Percentiles rank a stretch among this genome's conserved stretches.
phyloP scores from a whole-genome alignment of 805 yeast genomes.

The Cyberlindnera euphorbiiphila region DNA sequence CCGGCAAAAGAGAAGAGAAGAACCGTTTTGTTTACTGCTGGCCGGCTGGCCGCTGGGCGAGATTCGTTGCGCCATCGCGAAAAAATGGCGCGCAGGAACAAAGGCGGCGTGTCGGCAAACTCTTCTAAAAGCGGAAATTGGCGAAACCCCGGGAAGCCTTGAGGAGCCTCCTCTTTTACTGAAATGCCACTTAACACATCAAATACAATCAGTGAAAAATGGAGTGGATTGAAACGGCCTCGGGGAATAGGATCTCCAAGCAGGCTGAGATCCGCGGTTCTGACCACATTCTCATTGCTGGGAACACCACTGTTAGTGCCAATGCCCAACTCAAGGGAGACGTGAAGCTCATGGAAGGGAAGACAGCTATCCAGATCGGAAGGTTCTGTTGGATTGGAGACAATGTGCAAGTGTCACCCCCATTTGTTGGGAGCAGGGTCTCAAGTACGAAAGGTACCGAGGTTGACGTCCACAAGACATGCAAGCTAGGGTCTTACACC shows the following conservation, averaged over 20 bases:
- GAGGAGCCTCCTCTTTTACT: no score
- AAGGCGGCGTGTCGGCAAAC: no score
- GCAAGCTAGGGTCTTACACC: conserved; percentile 45
- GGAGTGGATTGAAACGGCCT: conserved; percentile 44
- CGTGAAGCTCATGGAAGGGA: conserved; percentile 32
- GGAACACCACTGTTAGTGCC: conserved; percentile 40
- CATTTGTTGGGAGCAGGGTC: conserved; percentile 16
- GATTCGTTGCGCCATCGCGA: no score
- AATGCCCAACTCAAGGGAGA: conserved; percentile 23
- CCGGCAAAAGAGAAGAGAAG: no score
- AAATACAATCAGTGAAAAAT: not conserved
- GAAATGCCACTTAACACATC: not conserved
- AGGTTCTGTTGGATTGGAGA: conserved; percentile 40
- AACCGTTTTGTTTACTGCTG: no score
- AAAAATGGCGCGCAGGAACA: no score
- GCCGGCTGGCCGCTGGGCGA: no score
- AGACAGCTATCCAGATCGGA: conserved; percentile 40
- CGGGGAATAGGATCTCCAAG: conserved; percentile 48
- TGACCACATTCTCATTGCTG: conserved; percentile 41
- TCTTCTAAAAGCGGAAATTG: no score
- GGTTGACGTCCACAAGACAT: conserved; percentile 24
- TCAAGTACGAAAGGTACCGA: conserved; percentile 5
- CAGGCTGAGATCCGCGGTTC: conserved; percentile 41
- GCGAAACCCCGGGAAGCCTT: no score
- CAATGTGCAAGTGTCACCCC: conserved; percentile 31